Percentiles rank a stretch among this genome's conserved stretches.
Conservation (phyloP, 2,329 filamentous ascomycete genomes). For the Aspergillus quadrilineatus region DNA sequence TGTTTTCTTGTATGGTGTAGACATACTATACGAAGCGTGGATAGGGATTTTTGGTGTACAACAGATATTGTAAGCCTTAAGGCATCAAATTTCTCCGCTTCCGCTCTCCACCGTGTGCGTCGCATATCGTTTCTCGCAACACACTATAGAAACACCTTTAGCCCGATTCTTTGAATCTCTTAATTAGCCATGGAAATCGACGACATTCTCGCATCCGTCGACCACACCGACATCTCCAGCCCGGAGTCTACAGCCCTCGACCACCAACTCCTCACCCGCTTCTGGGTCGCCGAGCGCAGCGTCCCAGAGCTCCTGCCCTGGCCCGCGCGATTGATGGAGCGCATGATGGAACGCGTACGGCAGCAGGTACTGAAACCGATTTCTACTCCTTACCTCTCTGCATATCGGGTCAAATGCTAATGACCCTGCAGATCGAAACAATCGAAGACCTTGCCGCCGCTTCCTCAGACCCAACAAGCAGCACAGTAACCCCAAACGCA, state of each 20-base stretch:
- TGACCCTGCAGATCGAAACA: slow-evolving; percentile 56
- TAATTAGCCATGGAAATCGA: slow-evolving; percentile 67
- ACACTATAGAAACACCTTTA: neutral
- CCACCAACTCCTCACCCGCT: slow-evolving; percentile 83
- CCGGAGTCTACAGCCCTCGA: slow-evolving; percentile 55
- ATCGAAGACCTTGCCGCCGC: slow-evolving; percentile 61
- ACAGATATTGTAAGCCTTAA: neutral
- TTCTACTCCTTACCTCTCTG: neutral
- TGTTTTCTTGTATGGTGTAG: neutral
- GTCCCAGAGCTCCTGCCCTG: slow-evolving; percentile 86
- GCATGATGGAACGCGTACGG: slow-evolving; percentile 71
- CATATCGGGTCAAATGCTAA: neutral
- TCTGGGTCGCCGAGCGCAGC: slow-evolving; percentile 89
- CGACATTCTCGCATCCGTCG: slow-evolving; percentile 74
- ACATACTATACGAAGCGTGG: neutral
- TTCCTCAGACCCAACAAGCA: slow-evolving; percentile 55
- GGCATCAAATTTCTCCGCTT: slow-evolving; percentile 2
- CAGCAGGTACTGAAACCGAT: slow-evolving; percentile 48
- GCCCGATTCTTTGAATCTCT: neutral
- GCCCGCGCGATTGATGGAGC: slow-evolving; percentile 73
- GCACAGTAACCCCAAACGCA: slow-evolving; percentile 79
- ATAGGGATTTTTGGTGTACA: neutral
- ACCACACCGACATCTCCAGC: slow-evolving; percentile 53
- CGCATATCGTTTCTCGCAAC: neutral
- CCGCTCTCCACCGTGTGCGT: neutral